Conservation (phyloP, 2,329 filamentous ascomycete genomes). For the Cladophialophora yegresii region DNA sequence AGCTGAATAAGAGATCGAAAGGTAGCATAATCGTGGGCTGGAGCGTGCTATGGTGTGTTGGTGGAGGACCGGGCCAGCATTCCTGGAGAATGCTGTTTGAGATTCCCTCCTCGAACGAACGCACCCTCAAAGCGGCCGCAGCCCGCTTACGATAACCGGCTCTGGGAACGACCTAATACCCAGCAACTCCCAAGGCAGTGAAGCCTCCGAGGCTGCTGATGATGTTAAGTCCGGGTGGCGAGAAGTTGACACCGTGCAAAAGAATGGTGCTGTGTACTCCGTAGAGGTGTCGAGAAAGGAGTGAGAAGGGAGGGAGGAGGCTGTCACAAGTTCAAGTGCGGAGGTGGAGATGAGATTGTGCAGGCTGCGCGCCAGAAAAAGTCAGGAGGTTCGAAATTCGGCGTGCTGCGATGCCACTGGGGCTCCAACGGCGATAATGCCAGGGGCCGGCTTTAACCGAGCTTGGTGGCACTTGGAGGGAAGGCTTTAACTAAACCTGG, state of each 20-base stretch:
- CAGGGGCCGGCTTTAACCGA: conserved; percentile 10
- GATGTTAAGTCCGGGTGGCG: background rate
- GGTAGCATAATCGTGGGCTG: conserved; percentile 23
- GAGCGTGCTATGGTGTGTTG: background rate
- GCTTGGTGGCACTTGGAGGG: background rate
- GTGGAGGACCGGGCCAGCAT: conserved; percentile 3
- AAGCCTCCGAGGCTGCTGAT: conserved; percentile 25
- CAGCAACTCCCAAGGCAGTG: conserved; percentile 24
- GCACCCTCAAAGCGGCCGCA: conserved; percentile 1
- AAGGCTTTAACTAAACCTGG: conserved; percentile 4
- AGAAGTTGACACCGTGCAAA: background rate
- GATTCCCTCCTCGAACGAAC: background rate
- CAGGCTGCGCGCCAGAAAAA: conserved; percentile 2
- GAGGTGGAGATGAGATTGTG: conserved; percentile 13
- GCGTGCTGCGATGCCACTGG: background rate
- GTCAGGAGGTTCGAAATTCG: conserved; percentile 7
- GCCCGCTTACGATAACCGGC: background rate
- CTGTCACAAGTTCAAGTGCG: conserved; percentile 6
- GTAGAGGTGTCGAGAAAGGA: background rate
- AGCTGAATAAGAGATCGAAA: conserved; percentile 16
- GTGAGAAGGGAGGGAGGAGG: conserved; percentile 10
- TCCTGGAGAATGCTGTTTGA: conserved; percentile 10
- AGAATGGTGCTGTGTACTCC: too few species aligned
- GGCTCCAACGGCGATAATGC: conserved; percentile 10
- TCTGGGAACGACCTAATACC: background rate